phyloP scores from a whole-genome alignment of 2,329 filamentous ascomycete genomes.

The Penicillium glabrum region DNA sequence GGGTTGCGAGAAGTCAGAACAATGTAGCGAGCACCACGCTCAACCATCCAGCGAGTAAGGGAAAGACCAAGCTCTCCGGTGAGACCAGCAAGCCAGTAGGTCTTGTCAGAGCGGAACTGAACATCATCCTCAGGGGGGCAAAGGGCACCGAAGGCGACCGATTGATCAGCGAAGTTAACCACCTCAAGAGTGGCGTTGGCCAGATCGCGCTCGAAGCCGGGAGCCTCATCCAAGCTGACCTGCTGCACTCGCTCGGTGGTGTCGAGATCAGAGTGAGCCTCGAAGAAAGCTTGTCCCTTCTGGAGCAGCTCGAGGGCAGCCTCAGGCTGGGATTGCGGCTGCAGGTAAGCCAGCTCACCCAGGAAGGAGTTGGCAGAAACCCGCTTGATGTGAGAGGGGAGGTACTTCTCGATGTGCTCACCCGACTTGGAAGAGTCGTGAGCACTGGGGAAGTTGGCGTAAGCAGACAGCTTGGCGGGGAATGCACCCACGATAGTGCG shows the following conservation, averaged over 20 bases:
- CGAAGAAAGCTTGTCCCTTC: not conserved
- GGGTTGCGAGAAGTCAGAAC: conserved; percentile 28
- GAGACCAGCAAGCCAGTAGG: conserved; percentile 1
- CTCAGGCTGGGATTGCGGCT: not conserved
- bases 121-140: not conserved
- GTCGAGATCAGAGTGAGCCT: not conserved
- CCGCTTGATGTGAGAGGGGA: not conserved
- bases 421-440: not conserved
- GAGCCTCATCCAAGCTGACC: not conserved
- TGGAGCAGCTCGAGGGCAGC: not conserved
- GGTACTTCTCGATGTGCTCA: not conserved
- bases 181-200: not conserved
- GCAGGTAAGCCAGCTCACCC: not conserved
- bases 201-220: not conserved
- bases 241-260: not conserved
- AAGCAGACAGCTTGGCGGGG: not conserved
- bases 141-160: not conserved
- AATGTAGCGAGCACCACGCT: conserved; percentile 23
- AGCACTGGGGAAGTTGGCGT: not conserved
- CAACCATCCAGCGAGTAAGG: conserved; percentile 28
- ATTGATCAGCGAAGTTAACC: not conserved
- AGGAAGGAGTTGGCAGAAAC: not conserved
- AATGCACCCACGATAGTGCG: not conserved
- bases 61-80: conserved; percentile 1
- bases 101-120: not conserved